phyloP scores from a whole-genome alignment of 345 rosid species.

The Cardamine occulta region DNA sequence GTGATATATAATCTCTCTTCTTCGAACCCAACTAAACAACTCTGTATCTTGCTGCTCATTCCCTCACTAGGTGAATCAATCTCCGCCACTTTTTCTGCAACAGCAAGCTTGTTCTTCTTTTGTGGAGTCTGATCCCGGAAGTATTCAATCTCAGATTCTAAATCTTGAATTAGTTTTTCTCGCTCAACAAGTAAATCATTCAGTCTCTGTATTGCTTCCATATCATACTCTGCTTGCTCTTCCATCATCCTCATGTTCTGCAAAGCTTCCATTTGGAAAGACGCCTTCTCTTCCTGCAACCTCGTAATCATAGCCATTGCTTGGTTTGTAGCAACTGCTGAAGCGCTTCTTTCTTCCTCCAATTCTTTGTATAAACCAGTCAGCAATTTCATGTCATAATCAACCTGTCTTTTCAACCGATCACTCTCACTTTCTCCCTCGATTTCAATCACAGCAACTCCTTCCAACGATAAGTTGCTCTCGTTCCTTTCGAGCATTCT shows the following conservation, averaged over 20 bases:
- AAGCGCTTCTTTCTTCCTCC: constrained; percentile 96
- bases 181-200: constrained; percentile 78
- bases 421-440: constrained; percentile 84
- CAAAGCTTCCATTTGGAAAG: constrained; percentile 90
- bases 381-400: constrained; percentile 70
- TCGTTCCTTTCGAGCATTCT: constrained; percentile 87
- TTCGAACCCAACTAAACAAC: constrained; percentile 49
- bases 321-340: constrained; percentile 85
- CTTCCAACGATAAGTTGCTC: constrained; percentile 81
- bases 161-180: constrained; percentile 86
- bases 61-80: not conserved
- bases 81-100: constrained; percentile 2
- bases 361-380: constrained; percentile 69
- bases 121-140: constrained; percentile 55
- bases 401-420: constrained; percentile 81
- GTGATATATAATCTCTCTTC: constrained; percentile 57
- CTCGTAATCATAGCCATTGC: constrained; percentile 99
- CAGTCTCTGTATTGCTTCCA: constrained; percentile 84
- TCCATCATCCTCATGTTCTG: constrained; percentile 93
- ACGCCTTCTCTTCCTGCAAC: constrained; percentile 93
- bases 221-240: constrained; percentile 84
- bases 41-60: constrained; percentile 36
- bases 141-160: constrained; percentile 78
- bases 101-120: constrained; percentile 37
- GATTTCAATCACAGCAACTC: constrained; percentile 75